Evolutionary conservation across 768 basidiomycete species (phyloP), one percentile per base, ranked within the genome.

Genomic region (Termitomyces sp.): DNA sequence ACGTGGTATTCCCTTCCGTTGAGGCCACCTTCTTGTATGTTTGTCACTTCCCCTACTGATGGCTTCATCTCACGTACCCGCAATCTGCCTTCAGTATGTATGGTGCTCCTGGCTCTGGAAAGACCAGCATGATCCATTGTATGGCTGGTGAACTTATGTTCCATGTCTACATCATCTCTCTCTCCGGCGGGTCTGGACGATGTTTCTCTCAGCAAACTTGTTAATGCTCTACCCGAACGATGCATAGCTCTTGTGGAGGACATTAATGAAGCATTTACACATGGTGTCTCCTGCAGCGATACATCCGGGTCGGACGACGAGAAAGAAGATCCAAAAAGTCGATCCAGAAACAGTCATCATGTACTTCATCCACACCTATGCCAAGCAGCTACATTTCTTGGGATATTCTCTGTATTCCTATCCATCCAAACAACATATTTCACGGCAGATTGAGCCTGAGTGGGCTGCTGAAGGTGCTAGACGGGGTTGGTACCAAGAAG

Each of bases 201-300:
- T 70, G 70, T 75, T 0, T 66, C 69, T 7, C 77, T 90, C 36
- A 76, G 76, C 57, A 75, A 79, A 46, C 78, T 89, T 55, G 78
- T 88, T 59, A 76, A 80, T 11, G 73, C 71, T 9, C 73, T 88
- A 2, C 87, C 87, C 0, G 76, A 80, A 46, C 72, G 76, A 18
- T 86, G 84, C 65, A 81, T 90, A 53, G 81, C 84, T 16, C 76
- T 91, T 20, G 87, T 90, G 80, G 88, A 90, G 67, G 89, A 90
- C 69, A 84, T 90, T 55, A 89, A 90, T 62, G 88, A 84, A 0
- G 85, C 85, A 1, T 86, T 89, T 68, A 74, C 72, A 7, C 70
- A 71, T 53, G 67, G 66, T 2, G 54, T 76, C 28, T 74, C 68
- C 20, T 70, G 74, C 8, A 67, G 69, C 4, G 55, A 53, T 12